Evolutionary conservation across 768 basidiomycete genomes (phyloP).

Genomic region (Tricholoma flavovirens): DNA sequence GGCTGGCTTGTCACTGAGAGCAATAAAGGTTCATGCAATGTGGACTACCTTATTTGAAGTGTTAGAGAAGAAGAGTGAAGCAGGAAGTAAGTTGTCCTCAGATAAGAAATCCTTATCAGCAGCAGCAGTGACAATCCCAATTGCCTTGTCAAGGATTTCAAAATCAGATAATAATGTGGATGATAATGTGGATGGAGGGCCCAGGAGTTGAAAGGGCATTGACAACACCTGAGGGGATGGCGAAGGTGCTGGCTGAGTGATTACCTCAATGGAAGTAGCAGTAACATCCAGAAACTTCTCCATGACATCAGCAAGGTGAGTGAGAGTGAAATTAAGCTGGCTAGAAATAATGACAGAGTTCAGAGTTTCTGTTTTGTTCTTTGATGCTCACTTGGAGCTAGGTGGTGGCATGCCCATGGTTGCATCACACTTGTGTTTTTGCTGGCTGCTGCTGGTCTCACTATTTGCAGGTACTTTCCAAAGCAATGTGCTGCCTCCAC

Average conservation of each 20-base stretch:
- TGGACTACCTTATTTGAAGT: background rate
- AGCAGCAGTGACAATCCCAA: background rate
- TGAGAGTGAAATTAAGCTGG: no score
- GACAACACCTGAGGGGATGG: background rate
- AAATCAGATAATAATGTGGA: background rate
- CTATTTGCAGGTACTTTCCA: no score
- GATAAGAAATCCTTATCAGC: background rate
- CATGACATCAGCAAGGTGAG: no score
- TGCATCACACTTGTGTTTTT: no score
- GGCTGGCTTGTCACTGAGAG: background rate
- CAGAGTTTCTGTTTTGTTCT: no score
- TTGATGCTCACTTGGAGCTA: no score
- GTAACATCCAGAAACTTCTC: no score
- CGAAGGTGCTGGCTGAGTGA: background rate
- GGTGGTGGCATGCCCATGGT: no score
- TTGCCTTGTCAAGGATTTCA: background rate
- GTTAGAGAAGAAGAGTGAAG: background rate
- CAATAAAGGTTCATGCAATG: background rate
- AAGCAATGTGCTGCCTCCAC: no score
- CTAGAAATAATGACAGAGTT: no score
- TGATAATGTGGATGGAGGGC: background rate
- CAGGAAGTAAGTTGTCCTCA: background rate
- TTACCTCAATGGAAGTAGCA: no score
- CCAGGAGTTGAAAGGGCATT: background rate
- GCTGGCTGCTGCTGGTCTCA: no score